Evolutionary conservation across 495 filamentous ascomycete genomes (phyloP), one percentile per base, ranked within the genome.

Genomic region (Penicillium salamii): DNA sequence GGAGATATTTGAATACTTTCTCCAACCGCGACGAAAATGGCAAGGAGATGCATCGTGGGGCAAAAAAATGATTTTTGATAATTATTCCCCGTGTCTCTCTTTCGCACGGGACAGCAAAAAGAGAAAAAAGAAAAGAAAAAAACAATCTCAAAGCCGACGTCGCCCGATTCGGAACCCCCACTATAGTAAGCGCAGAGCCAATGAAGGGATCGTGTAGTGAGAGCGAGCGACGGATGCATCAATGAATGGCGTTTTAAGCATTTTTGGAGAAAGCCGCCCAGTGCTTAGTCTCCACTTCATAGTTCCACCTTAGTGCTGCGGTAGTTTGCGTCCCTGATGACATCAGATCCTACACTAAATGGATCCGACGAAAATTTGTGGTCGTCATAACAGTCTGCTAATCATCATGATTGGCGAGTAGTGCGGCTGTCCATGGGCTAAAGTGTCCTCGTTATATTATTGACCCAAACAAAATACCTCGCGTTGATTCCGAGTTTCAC

Each of bases 211-310:
- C 4, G 34, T 23, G 39, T 48, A 46, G 54, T 43, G 55, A 52
- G 46, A 41, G 48, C 46, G 20, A 45, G 5, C n/a, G 43, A 55
- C 58, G 61, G 36, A 65, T 61, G 61, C 61, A 59, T 65, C 61
- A 65, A 61, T 65, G 12, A 58, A 65, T 55, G 58, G 52, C 61
- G 34, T 45, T 52, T 59, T 65, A 65, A 65, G 62, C 62, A 65
- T 65, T 62, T 49, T 23, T 21, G 9, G 17, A 8, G 7, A 8
- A 33, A n/a, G n/a, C 51, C 29, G 26, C 23, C 2, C 9, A 20
- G 21, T 48, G 29, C 28, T 17, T 3, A 5, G 5, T 4, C 26
- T 28, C 40, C n/a, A 15, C 18, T 13, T 57, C 14, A 15, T 18
- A 3, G 24, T n/a, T 26, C 58, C 54, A 37, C 46, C 12, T 4